phyloP scores from a whole-genome alignment of 78 protist genomes.

The Trichosphaerium sp. region DNA sequence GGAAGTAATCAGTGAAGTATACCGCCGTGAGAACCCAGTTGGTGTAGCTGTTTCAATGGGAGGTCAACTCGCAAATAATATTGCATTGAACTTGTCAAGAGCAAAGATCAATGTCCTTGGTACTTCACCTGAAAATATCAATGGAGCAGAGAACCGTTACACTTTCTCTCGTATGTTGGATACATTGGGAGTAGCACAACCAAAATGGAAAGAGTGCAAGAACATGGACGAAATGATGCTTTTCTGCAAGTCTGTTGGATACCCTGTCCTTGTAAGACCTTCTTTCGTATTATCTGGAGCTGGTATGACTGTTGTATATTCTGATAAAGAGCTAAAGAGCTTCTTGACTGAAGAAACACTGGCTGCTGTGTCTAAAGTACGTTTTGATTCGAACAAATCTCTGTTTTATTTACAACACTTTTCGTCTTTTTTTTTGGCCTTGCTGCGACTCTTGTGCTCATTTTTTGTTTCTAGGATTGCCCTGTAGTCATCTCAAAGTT shows the following conservation, averaged over 20 bases:
- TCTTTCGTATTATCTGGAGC: constrained; percentile 90
- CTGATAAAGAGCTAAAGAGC: constrained; percentile 52
- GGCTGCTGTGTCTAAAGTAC: constrained; percentile 18
- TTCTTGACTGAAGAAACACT: constrained; percentile 74
- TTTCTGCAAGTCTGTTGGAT: constrained; percentile 76
- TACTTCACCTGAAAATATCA: constrained; percentile 83
- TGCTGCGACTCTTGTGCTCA: not conserved
- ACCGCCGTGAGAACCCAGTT: constrained; percentile 39
- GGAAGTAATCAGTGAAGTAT: constrained; percentile 82
- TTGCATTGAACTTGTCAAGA: constrained; percentile 61
- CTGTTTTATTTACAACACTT: constrained; percentile 62
- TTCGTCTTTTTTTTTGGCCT: not conserved
- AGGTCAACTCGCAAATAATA: constrained; percentile 90
- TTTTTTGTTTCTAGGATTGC: constrained; percentile 40
- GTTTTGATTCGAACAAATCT: constrained; percentile 22
- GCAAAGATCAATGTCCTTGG: constrained; percentile 67
- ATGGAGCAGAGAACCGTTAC: constrained; percentile 92
- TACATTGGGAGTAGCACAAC: constrained; percentile 85
- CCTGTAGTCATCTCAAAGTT: constrained; percentile 90
- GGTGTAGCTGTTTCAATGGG: constrained; percentile 79
- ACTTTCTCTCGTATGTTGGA: constrained; percentile 86
- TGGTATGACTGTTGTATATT: constrained; percentile 87
- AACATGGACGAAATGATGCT: constrained; percentile 55
- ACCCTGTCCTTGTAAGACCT: constrained; percentile 92
- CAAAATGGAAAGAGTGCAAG: constrained; percentile 74